Base-by-base conservation (phyloP, 2,329 filamentous ascomycete species). In the Hypocreales sp. region DNA sequence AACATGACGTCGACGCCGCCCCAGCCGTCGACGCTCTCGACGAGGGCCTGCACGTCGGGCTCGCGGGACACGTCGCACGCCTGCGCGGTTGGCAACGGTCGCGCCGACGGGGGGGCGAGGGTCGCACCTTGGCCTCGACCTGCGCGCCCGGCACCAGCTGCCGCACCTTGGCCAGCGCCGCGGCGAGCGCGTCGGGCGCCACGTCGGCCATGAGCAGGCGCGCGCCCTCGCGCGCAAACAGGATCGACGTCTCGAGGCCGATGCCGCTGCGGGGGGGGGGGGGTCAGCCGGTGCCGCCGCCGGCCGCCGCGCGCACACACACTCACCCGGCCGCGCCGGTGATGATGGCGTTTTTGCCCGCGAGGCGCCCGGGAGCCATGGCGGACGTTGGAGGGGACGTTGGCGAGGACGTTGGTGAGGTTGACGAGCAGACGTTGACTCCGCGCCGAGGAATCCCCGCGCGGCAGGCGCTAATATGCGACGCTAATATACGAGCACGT, bases 1-100 rank as follows among this genome's bases (percentile, higher is more conserved):
- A 93, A 94, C 44, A 93, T 81, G 47, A 93, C 64, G 50, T 94
- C 86, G 4, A 90, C 56, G 24, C 86, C 86, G 46, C 86, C 86
- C 79, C 81, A 92, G 31, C 69, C 48, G 53, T 94, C 86, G 31
- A 87, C 58, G 8, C 67, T 57, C 40, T 80, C 77, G 28, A 93
- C 64, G 48, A 79, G 72, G 30, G 73, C 71, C 45, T 83, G 59
- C 18, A 94, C 73, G 31, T 90, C 70, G 34, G 67, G 54, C 51
- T 94, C 86, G 45, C 84, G 86, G 50, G 81, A 84, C 29, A 94
- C 86, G 47, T 94, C 84, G 55, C 72, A 55, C 45, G 23, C 8
- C 23, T 19, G 23, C 2, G 11, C 18, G 23, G 20, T 19, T 24
- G 31, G 22, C 11, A 17, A 22, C n/a, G n/a, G n/a, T n/a, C n/a